Base-by-base conservation (phyloP, 73 alveolate genomes). In the Paramecium primaurelia region DNA sequence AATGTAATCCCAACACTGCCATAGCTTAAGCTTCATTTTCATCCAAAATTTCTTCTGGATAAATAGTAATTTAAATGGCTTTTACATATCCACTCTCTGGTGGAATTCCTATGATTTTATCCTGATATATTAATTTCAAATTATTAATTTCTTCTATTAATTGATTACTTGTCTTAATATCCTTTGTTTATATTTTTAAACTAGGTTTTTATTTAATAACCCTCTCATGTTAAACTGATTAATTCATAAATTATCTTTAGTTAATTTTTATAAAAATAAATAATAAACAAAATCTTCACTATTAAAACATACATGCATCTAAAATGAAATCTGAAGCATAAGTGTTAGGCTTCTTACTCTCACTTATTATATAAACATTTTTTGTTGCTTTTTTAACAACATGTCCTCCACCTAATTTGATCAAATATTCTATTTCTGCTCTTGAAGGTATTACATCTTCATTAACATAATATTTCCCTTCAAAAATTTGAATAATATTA, bases 71-170 rank as follows among this genome's bases (percentile, higher is more conserved):
- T 80, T 42, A 80, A 25, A 80, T 80, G 16, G 91, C 91, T 36
- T 80, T 80, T 10, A 80, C 75, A 80, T 80, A 80, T 44, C 77
- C 75, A 8, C 11, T 49, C 44, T 80, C 75, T 45, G 91, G 91
- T 44, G 91, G 91, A 25, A 80, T 80, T 20, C 91, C 91, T 26
- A 80, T 80, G 14, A 80, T 36, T 80, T 42, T 80, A n/a, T 80
- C 91, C 47, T 22, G 30, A 80, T 80, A 80, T 4, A 80, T 80
- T 36, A 80, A 26, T 80, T 80, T 80, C 22, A 80, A 26, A 47
- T 49, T 80, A 5, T 80, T 44, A 6, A 80, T 80, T 26, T 80
- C 91, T 22, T 80, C 71, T 37, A 44, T 73, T 20, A 73, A 73
- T 34, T 37, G 34, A 30, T 44, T 40, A 4, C 60, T 30, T 14